Conservation (phyloP, 768 basidiomycete species). For the Tulasnella sp. region DNA sequence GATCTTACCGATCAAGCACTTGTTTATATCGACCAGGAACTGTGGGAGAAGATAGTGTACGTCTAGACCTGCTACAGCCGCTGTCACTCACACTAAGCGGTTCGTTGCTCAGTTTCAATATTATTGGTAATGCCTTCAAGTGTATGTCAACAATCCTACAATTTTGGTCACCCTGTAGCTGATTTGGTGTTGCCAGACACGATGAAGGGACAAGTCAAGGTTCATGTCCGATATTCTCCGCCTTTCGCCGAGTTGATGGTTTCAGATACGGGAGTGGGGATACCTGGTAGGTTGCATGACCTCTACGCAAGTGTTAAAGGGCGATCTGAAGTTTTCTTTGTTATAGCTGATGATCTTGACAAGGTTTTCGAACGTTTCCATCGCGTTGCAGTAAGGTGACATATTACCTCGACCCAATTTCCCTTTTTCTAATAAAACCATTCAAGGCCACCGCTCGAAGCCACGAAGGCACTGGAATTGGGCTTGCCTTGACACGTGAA, state of each 20-base stretch:
- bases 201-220: slow-evolving; percentile 27
- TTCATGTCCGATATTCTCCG: slow-evolving; percentile 24
- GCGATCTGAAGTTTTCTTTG: too few species aligned
- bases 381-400: slow-evolving; percentile 24
- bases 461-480: slow-evolving; percentile 31
- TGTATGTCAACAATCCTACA: slow-evolving; percentile 18
- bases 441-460: slow-evolving; percentile 26
- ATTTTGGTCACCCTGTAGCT: slow-evolving; percentile 21
- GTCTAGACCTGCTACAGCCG: neutral
- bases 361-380: slow-evolving; percentile 31
- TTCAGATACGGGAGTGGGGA: slow-evolving; percentile 33
- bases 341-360: slow-evolving; percentile 22
- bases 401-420: neutral
- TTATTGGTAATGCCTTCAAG: slow-evolving; percentile 31
- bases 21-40: slow-evolving; percentile 28
- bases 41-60: slow-evolving; percentile 28
- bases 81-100: neutral
- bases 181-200: slow-evolving; percentile 27
- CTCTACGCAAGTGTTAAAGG: too few species aligned
- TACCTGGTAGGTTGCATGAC: slow-evolving; percentile 25
- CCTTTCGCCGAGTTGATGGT: slow-evolving; percentile 27
- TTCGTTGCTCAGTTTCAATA: slow-evolving; percentile 23
- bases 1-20: slow-evolving; percentile 21
- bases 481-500: slow-evolving; percentile 29
- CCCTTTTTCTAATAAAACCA: neutral